Conservation (phyloP, 208 protist genomes). For the Leishmania lainsoni region DNA sequence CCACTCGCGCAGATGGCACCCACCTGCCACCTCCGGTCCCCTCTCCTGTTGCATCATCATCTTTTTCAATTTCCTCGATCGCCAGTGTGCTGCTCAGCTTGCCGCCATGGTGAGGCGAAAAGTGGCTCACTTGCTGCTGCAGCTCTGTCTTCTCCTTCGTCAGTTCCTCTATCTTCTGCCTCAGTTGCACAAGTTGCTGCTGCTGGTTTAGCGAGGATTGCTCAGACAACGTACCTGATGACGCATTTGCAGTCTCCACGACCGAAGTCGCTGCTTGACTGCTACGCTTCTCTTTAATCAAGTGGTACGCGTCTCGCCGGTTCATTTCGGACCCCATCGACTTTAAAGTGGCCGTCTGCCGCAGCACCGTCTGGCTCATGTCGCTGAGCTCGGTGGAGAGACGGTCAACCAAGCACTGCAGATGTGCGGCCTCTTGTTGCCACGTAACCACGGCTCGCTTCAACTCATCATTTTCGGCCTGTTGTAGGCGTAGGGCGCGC, state of each 20-base stretch:
- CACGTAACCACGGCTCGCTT: constrained; percentile 35
- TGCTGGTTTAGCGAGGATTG: neutral
- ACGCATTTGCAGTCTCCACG: neutral
- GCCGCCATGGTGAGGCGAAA: no score
- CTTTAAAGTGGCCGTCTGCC: constrained; percentile 62
- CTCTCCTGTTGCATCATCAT: constrained; percentile 16
- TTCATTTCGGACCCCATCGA: constrained; percentile 47
- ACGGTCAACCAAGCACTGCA: constrained; percentile 44
- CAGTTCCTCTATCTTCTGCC: constrained; percentile 16
- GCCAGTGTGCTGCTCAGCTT: neutral
- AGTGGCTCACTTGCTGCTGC: neutral
- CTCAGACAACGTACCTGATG: neutral
- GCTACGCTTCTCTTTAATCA: constrained; percentile 43
- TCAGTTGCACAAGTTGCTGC: constrained; percentile 5
- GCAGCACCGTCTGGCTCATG: constrained; percentile 48
- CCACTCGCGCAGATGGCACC: constrained; percentile 1
- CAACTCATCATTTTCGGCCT: constrained; percentile 58
- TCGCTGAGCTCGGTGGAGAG: constrained; percentile 63
- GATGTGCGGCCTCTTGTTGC: constrained; percentile 29
- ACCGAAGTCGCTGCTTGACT: neutral
- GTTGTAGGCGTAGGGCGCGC: constrained; percentile 43
- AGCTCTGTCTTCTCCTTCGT: constrained; percentile 8
- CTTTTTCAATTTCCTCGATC: constrained; percentile 28
- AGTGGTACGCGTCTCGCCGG: constrained; percentile 56
- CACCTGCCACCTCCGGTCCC: neutral